Conservation (phyloP, 176 grass and related monocot species). For the Triticum timopheevii region DNA sequence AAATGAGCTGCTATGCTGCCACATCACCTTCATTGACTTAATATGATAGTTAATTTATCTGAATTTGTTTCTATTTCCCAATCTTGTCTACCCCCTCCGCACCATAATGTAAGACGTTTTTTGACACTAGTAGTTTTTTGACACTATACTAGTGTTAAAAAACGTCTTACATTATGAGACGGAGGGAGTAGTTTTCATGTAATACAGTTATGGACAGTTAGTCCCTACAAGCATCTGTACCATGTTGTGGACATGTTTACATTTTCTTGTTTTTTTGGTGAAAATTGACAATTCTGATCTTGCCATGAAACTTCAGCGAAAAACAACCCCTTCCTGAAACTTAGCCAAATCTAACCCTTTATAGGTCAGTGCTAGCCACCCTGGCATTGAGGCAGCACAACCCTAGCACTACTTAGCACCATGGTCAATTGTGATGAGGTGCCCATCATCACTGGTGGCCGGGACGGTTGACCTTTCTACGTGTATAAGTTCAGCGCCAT, state of each 20-base stretch:
- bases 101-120: no score
- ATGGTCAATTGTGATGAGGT: no score
- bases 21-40: not conserved
- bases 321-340: not conserved
- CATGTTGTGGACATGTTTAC: not conserved
- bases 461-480: no score
- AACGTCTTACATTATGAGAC: no score
- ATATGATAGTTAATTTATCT: not conserved
- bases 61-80: not conserved
- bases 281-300: not conserved
- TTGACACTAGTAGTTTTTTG: no score
- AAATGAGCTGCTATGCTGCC: not conserved
- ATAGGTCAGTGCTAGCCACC: not conserved
- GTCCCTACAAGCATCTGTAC: not conserved
- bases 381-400: not conserved
- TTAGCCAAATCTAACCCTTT: not conserved
- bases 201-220: not conserved
- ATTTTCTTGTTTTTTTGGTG: slow-evolving; percentile 4
- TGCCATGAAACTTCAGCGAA: not conserved
- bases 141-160: no score
- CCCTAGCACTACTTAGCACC: no score
- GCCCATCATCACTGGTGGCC: no score
- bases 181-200: not conserved
- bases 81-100: no score
- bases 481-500: no score